A percentile compares a stretch with the other conserved stretches of the same genome.
These are phyloP conservation scores for Acacia acuminata DNA, from an alignment of 306 rosid species.

Conservation along the genomic window DNA sequence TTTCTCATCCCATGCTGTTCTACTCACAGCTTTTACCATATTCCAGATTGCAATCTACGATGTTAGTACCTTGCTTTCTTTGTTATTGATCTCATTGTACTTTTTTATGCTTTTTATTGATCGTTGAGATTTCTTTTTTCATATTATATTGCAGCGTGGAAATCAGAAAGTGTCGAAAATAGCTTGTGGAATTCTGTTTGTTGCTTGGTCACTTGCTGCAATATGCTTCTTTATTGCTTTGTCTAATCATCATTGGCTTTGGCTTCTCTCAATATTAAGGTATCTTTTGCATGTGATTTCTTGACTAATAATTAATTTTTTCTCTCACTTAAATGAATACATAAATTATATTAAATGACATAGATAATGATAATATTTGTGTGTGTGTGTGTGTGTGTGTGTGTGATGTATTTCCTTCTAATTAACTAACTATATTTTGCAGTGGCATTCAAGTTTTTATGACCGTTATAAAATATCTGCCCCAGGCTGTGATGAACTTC, in stretches of 20 bases:
- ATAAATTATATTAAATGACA: no score
- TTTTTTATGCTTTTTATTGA: no score
- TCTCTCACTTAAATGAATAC: no score
- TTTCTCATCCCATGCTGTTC: slow-evolving; percentile 85
- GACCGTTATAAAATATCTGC: slow-evolving; percentile 73
- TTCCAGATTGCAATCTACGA: slow-evolving; percentile 79
- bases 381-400: no score
- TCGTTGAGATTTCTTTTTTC: no score
- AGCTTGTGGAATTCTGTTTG: slow-evolving; percentile 51
- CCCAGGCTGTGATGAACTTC: slow-evolving; percentile 68
- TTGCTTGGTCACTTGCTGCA: slow-evolving; percentile 68
- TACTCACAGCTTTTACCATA: slow-evolving; percentile 65
- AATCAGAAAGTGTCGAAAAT: slow-evolving; percentile 69
- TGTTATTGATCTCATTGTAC: slow-evolving; percentile 3
- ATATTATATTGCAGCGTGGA: slow-evolving; percentile 52
- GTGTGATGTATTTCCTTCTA: no score
- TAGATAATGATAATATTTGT: no score
- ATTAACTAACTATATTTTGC: slow-evolving; percentile 33
- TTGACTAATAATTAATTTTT: background rate
- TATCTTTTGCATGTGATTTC: slow-evolving; percentile 24
- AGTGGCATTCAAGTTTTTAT: slow-evolving; percentile 82
- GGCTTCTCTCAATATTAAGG: slow-evolving; percentile 83
- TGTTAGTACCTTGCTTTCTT: slow-evolving; percentile 36
- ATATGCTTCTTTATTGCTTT: slow-evolving; percentile 75
- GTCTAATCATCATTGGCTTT: slow-evolving; percentile 79